A percentile compares a stretch with the other conserved stretches of the same genome.
Evolutionary conservation across 2,329 filamentous ascomycete species (phyloP).

Genomic region (Alternaria atra): DNA sequence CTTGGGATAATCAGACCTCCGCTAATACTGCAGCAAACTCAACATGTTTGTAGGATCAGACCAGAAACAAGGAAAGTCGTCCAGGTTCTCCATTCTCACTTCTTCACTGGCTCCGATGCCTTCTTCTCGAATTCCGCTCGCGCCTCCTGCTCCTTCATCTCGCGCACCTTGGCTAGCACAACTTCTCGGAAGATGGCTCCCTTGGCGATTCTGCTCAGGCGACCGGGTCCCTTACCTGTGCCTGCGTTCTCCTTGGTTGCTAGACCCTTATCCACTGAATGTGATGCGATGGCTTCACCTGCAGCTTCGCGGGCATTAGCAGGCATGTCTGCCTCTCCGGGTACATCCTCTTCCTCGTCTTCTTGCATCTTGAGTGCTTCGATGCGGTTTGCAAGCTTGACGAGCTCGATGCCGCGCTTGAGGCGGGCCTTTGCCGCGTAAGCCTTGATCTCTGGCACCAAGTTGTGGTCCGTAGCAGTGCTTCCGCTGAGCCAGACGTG

Average conservation of each 20-base stretch:
- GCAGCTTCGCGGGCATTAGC: conserved; percentile 69
- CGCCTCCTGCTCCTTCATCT: conserved; percentile 88
- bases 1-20: conserved; percentile 32
- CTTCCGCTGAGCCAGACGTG: conserved; percentile 92
- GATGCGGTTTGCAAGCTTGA: conserved; percentile 96
- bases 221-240: conserved; percentile 55
- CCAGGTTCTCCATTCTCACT: conserved; percentile 20
- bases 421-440: conserved; percentile 93
- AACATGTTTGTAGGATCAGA: conserved; percentile 21
- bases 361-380: conserved; percentile 93
- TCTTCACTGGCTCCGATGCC: conserved; percentile 50
- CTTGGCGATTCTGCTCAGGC: conserved; percentile 67
- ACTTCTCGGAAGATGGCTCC: conserved; percentile 91
- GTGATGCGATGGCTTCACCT: conserved; percentile 52
- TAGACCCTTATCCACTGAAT: conserved; percentile 40
- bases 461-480: conserved; percentile 92
- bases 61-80: conserved; percentile 14
- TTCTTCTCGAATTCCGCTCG: conserved; percentile 72
- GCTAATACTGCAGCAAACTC: conserved; percentile 36
- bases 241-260: conserved; percentile 37
- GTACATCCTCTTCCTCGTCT: conserved; percentile 79
- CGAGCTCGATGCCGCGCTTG: conserved; percentile 90
- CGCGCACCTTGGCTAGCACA: conserved; percentile 89
- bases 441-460: conserved; percentile 94
- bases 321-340: conserved; percentile 67